Percentiles rank a stretch among this genome's conserved stretches.
phyloP scores from a whole-genome alignment of 2,329 filamentous ascomycete species.

The Colletotrichum cereale region DNA sequence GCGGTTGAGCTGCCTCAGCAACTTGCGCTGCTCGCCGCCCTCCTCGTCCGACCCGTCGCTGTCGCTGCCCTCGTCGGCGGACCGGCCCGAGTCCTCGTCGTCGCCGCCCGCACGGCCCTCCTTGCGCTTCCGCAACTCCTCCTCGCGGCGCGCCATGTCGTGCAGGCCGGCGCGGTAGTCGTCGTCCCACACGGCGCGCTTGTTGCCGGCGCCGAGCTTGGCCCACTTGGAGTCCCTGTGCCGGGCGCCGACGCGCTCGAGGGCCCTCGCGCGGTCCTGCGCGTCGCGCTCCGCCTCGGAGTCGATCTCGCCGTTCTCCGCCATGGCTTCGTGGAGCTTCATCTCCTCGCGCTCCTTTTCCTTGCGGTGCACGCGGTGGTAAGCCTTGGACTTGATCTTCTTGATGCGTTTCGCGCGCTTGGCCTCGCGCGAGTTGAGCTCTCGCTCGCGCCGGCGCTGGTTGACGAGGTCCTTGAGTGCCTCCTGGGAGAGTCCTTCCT shows the following conservation, averaged over 20 bases:
- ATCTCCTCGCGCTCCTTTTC: conserved; percentile 69
- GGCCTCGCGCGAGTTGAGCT: conserved; percentile 89
- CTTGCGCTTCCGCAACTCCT: conserved; percentile 84
- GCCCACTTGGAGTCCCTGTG: conserved; percentile 94
- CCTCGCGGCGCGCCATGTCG: conserved; percentile 85
- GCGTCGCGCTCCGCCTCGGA: conserved; percentile 75
- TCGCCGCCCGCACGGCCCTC: conserved; percentile 72
- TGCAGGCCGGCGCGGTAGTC: conserved; percentile 82
- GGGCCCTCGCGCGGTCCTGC: conserved; percentile 79
- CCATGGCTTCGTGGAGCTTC: conserved; percentile 64
- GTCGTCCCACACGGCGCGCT: conserved; percentile 88
- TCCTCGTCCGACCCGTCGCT: conserved; percentile 68
- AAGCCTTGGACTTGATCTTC: conserved; percentile 98
- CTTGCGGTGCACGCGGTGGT: conserved; percentile 90
- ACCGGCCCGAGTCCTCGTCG: conserved; percentile 58
- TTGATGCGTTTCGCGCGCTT: conserved; percentile 92
- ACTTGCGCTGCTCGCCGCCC: conserved; percentile 53
- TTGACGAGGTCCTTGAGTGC: conserved; percentile 80
- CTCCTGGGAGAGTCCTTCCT: conserved; percentile 77
- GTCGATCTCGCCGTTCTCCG: conserved; percentile 69
- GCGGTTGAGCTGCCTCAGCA: conserved; percentile 60
- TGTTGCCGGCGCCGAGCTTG: conserved; percentile 83
- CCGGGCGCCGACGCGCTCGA: conserved; percentile 86
- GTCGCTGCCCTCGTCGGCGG: conserved; percentile 65
- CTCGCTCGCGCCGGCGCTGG: conserved; percentile 82